Evolutionary conservation across 2,329 filamentous ascomycete species (phyloP), one percentile per base, ranked within the genome.

Genomic region (Penicillium sp.): DNA sequence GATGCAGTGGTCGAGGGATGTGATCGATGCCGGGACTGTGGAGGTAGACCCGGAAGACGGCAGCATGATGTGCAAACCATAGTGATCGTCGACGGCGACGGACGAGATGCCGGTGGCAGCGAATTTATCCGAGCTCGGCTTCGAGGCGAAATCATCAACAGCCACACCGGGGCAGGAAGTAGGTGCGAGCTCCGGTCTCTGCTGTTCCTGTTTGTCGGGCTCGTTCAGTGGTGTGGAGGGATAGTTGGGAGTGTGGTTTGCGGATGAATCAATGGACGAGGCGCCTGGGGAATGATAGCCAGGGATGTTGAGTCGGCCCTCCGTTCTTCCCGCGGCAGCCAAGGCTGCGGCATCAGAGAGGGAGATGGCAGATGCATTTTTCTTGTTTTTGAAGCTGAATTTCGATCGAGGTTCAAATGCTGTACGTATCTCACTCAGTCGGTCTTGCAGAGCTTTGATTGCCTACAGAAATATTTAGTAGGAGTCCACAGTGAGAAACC

Each of bases 371-470:
- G 80, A 80, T 1, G 73, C 65, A 56, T 81, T 84, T 58, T 83
- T 85, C 56, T 76, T 78, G 42, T 78, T 79, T 68, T 87, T 95
- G 80, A 97, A 97, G 50, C 89, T 84, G 75, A 97, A 97, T 58
- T 91, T 91, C 10, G 86, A 84, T 62, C 88, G 89, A 7, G 92
- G 91, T 0, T 85, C 84, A 49, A 91, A 83, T 21, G 82, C 83
- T 38, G 84, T 81, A 14, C 87, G 84, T 7, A 85, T 86, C 55
- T 87, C 83, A 64, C 89, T 87, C 22, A 97, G 80, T 66, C 89
- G 91, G 53, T 93, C 90, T 16, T 88, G 87, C 13, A 97, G 79
- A 14, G 83, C 82, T 78, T 94, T 96, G 73, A 97, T 86, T 21
- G 89, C 84, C 85, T 91, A 64, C 24, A 47, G 9, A 36, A 42